Percentiles rank a stretch among this genome's conserved stretches.
Evolutionary conservation across 345 rosid genomes (phyloP).

Genomic region (Lenwebbia sp.): DNA sequence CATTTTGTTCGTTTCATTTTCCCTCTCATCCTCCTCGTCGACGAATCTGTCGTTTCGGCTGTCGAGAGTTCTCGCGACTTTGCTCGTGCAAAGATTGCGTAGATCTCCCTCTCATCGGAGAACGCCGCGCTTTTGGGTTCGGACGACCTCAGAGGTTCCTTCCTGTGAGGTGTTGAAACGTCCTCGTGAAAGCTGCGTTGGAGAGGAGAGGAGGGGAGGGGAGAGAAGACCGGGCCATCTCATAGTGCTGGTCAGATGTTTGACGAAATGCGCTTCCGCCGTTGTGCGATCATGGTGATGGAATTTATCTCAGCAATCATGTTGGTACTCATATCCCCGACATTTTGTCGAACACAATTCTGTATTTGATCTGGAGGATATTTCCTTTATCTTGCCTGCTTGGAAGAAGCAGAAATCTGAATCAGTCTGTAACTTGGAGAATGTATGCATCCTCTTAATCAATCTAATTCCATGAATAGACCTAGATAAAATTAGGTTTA

Average conservation of each 20-base stretch:
- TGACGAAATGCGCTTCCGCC: not conserved
- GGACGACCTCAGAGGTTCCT: too few species aligned
- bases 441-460: not conserved
- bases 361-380: not conserved
- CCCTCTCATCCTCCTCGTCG: not conserved
- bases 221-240: not conserved
- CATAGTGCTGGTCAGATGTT: not conserved
- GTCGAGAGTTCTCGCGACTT: not conserved
- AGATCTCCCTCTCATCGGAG: too few species aligned
- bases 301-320: not conserved
- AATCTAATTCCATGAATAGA: not conserved
- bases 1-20: not conserved
- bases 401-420: not conserved
- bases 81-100: not conserved
- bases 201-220: not conserved
- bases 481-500: not conserved
- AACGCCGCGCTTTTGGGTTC: too few species aligned
- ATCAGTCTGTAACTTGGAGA: not conserved
- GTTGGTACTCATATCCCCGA: not conserved
- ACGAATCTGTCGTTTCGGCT: constrained; percentile 1
- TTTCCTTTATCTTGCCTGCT: not conserved
- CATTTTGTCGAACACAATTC: not conserved
- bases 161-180: not conserved
- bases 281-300: not conserved
- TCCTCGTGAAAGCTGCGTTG: not conserved